A percentile compares a stretch with the other conserved stretches of the same genome.
Evolutionary conservation across 2,329 filamentous ascomycete species (phyloP).

Genomic region (Dothistroma septosporum): DNA sequence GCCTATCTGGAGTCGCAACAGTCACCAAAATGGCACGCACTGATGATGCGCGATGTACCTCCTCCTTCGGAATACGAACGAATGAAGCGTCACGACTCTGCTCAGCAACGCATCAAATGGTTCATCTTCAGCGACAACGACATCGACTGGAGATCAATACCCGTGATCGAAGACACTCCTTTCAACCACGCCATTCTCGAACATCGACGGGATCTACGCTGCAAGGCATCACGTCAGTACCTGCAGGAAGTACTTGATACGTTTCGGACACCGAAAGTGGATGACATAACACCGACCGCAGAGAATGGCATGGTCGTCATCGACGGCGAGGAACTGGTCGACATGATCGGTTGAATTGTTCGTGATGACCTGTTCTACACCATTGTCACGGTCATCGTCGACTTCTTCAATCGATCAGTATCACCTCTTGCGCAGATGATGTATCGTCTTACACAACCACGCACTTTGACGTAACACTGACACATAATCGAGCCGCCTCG

Average conservation of each 20-base stretch:
- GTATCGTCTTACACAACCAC: neutral
- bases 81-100: constrained; percentile 1
- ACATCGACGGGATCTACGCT: constrained; percentile 17
- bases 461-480: neutral
- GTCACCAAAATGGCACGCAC: neutral
- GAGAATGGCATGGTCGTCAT: constrained; percentile 10
- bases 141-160: constrained; percentile 25
- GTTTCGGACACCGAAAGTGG: constrained; percentile 4
- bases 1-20: neutral
- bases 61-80: neutral
- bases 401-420: neutral
- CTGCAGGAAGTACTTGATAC: constrained; percentile 14
- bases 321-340: constrained; percentile 22
- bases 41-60: constrained; percentile 4
- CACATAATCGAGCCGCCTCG: neutral
- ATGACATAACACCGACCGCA: neutral
- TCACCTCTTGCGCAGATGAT: neutral
- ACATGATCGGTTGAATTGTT: constrained; percentile 24
- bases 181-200: constrained; percentile 15
- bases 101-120: constrained; percentile 15
- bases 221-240: constrained; percentile 18
- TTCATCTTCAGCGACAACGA: constrained; percentile 17
- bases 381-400: neutral
- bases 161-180: constrained; percentile 18
- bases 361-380: neutral